Conservation (phyloP, 75 land plant species). For the Cryptomeria japonica region DNA sequence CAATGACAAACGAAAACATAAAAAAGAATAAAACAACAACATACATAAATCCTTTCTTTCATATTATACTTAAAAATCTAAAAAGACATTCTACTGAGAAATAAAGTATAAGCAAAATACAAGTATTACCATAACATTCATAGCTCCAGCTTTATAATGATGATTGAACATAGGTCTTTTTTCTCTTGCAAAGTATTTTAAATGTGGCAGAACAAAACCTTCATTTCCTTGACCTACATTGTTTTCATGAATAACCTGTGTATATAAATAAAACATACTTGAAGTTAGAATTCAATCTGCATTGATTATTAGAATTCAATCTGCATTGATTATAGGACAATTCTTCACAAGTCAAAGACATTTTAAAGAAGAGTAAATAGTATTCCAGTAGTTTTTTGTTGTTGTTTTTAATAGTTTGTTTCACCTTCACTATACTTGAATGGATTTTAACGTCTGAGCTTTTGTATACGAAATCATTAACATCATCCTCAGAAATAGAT, state of each 20-base stretch:
- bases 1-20: too few relatives aligned
- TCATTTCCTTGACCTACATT: not conserved
- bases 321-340: not conserved
- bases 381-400: not conserved
- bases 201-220: slow-evolving; percentile 26
- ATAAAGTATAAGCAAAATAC: not conserved
- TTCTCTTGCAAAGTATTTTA: slow-evolving; percentile 51
- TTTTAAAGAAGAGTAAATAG: not conserved
- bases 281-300: too few relatives aligned
- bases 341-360: not conserved
- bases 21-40: too few relatives aligned
- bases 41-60: too few relatives aligned
- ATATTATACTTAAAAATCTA: too few relatives aligned
- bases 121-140: slow-evolving; percentile 40
- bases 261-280: too few relatives aligned
- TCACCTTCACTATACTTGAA: slow-evolving; percentile 8
- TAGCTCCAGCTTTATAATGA: slow-evolving; percentile 67
- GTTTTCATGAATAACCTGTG: not conserved
- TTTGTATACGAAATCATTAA: not conserved
- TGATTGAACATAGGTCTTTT: slow-evolving; percentile 33
- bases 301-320: too few relatives aligned
- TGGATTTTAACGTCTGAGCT: not conserved
- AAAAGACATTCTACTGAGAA: not conserved
- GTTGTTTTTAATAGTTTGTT: too few relatives aligned
- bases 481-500: not conserved